Conservation (phyloP, 1,284 basidiomycete genomes). For the Termitomyces sp. region DNA sequence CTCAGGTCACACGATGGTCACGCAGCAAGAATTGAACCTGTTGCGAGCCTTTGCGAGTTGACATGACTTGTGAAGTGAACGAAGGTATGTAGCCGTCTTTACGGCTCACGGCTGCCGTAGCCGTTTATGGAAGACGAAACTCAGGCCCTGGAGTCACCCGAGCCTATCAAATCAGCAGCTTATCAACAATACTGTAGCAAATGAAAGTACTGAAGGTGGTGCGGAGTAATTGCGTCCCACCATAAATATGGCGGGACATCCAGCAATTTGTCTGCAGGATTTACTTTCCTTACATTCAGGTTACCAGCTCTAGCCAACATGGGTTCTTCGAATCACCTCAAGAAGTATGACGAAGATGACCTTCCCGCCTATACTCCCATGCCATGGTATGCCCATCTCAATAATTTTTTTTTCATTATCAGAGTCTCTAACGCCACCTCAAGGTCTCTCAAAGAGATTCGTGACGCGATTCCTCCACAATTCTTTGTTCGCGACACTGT, state of each 20-base stretch:
- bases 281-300: slow-evolving; percentile 4
- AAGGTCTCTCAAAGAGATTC: slow-evolving; percentile 51
- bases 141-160: no score
- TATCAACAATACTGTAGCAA: no score
- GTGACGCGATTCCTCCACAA: slow-evolving; percentile 46
- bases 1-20: no score
- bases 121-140: no score
- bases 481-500: slow-evolving; percentile 40
- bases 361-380: slow-evolving; percentile 43
- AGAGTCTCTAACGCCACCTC: background rate
- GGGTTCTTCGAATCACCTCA: slow-evolving; percentile 3
- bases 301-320: slow-evolving; percentile 7
- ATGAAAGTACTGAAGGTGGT: no score
- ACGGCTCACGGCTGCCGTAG: no score
- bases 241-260: slow-evolving; percentile 8
- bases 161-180: no score
- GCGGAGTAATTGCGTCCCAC: slow-evolving; percentile 8
- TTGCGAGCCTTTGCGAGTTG: no score
- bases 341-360: slow-evolving; percentile 32
- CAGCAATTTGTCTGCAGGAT: background rate
- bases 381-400: slow-evolving; percentile 31
- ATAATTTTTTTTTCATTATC: background rate
- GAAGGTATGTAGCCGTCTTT: no score
- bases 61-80: no score
- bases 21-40: no score